A percentile compares a stretch with the other conserved stretches of the same genome.
Evolutionary conservation across 805 yeast genomes (phyloP).

Genomic region (Nakazawaea anatomiae): DNA sequence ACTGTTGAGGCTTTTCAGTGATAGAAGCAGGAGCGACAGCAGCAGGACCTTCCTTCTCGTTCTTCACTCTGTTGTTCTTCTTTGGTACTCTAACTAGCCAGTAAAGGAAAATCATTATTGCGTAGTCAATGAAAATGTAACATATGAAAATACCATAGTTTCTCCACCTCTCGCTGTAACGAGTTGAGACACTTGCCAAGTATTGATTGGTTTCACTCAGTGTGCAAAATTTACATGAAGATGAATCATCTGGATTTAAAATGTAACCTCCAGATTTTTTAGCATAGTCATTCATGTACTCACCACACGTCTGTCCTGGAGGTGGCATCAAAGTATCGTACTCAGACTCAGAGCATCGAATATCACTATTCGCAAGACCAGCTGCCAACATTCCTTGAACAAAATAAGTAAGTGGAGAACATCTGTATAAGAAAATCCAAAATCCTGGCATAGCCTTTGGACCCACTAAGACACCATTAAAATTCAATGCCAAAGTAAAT

Average conservation of each 20-base stretch:
- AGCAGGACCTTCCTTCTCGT: too few relatives aligned
- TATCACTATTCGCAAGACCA: slow-evolving; percentile 44
- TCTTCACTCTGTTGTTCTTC: too few relatives aligned
- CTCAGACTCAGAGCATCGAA: slow-evolving; percentile 45
- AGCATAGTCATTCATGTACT: slow-evolving; percentile 42
- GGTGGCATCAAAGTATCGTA: slow-evolving; percentile 48
- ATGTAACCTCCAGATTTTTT: slow-evolving; percentile 48
- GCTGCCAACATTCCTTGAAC: slow-evolving; percentile 47
- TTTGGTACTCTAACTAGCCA: too few relatives aligned
- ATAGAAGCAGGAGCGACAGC: too few relatives aligned
- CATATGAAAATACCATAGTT: slow-evolving; percentile 58
- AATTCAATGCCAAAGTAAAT: slow-evolving; percentile 52
- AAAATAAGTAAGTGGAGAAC: slow-evolving; percentile 68
- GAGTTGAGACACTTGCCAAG: slow-evolving; percentile 35
- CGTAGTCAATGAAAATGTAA: slow-evolving; percentile 27
- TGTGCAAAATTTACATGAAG: slow-evolving; percentile 46
- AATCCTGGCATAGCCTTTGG: slow-evolving; percentile 61
- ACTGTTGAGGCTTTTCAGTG: too few relatives aligned
- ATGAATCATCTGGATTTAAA: slow-evolving; percentile 41
- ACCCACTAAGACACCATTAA: slow-evolving; percentile 68
- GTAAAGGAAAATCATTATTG: too few relatives aligned
- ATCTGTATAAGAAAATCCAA: slow-evolving; percentile 80
- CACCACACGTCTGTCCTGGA: slow-evolving; percentile 56
- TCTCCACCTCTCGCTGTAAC: slow-evolving; percentile 54
- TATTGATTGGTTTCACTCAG: slow-evolving; percentile 41